These are phyloP conservation scores for Leucogyrophana mollusca DNA, from an alignment of 768 basidiomycete genomes.

Conservation along the genomic window DNA sequence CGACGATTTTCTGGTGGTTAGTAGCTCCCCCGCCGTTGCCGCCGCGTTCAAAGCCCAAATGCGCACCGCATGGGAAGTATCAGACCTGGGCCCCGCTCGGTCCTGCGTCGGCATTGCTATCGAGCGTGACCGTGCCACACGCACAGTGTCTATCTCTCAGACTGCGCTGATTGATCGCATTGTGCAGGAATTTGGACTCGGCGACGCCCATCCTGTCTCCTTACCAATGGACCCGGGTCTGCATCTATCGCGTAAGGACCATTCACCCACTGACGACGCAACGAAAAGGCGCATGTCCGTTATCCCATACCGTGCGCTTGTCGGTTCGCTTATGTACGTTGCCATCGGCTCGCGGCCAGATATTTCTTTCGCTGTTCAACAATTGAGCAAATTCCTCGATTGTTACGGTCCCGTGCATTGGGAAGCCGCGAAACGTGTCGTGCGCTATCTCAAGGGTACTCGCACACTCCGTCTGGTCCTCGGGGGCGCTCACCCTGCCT, in stretches of 20 bases:
- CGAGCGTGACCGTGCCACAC: constrained; percentile 16
- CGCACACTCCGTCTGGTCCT: background rate
- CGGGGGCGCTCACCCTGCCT: background rate
- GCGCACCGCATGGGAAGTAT: constrained; percentile 26
- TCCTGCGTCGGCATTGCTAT: constrained; percentile 37
- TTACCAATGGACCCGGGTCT: constrained; percentile 17
- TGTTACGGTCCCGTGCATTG: constrained; percentile 7
- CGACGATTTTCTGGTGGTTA: background rate
- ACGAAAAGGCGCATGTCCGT: too few species aligned
- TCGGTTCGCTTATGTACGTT: constrained; percentile 26
- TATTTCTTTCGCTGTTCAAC: constrained; percentile 2
- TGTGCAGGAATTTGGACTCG: constrained; percentile 12
- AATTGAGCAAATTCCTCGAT: constrained; percentile 9
- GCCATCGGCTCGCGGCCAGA: constrained; percentile 9
- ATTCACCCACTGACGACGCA: background rate
- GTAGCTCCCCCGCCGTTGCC: constrained; percentile 6
- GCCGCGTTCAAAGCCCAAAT: constrained; percentile 26
- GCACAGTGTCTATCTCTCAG: background rate
- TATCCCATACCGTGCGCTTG: constrained; percentile 22
- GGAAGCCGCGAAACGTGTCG: constrained; percentile 10
- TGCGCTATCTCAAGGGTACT: constrained; percentile 11
- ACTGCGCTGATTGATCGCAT: constrained; percentile 6
- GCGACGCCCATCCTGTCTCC: constrained; percentile 8
- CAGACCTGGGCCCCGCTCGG: constrained; percentile 29
- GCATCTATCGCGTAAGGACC: constrained; percentile 8